Evolutionary conservation across 495 filamentous ascomycete species (phyloP), one percentile per base, ranked within the genome.

Genomic region (Pyrenula massariospora): DNA sequence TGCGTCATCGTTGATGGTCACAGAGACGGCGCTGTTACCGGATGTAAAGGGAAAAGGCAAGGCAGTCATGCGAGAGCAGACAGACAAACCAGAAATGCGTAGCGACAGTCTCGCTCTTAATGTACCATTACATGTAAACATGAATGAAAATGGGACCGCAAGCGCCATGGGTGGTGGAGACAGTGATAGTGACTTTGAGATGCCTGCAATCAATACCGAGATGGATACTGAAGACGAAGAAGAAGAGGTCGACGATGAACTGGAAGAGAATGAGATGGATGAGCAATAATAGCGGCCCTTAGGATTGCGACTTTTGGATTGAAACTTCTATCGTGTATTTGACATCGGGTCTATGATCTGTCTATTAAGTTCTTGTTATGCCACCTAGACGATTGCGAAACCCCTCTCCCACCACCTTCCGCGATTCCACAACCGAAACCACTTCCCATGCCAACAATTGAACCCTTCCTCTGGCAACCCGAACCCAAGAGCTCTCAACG

Each of bases 341-440:
- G n/a, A n/a, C n/a, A n/a, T n/a, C n/a, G n/a, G n/a, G n/a, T n/a
- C n/a, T n/a, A 54, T 61, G 24, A 47, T 24, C 12, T 58, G 48
- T 57, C 62, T 31, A 66, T 50, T 24, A n/a, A 56, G 53, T 21
- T 19, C 52, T n/a, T 1, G 62, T 51, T 60, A 53, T 52, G 21
- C 25, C 31, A 5, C 15, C 31, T 42, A 42, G 5, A 42, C 15
- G 50, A 52, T 52, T 21, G 50, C 50, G 20, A 84, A 53, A 2
- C 86, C 86, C 53, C 71, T 81, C 56, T 83, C 75, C 86, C 86
- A 89, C 77, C 82, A 89, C 24, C 69, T 67, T 24, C 67, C 66
- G 25, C 79, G 82, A 24, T 60, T 65, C 70, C 74, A 74, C 58
- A 75, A 74, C 59, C 70, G 74, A 54, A 79, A 65, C 58, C 80